Evolutionary conservation across 345 rosid genomes (phyloP).

Genomic region (Melaleuca alternifolia): DNA sequence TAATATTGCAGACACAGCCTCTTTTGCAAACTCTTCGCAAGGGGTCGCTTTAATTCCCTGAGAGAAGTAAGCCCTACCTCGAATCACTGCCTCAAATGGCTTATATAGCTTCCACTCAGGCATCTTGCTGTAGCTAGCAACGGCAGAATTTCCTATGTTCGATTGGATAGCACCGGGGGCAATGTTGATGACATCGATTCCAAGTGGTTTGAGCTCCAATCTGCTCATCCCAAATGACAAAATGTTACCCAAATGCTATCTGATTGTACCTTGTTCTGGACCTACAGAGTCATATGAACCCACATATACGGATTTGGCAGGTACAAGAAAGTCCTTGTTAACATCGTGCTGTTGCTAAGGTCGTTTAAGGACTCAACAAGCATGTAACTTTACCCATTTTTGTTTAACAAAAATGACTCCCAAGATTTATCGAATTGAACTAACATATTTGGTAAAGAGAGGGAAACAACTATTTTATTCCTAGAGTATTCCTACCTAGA

Average conservation of each 20-base stretch:
- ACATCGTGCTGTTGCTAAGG: neutral
- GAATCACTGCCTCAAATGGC: conserved; percentile 51
- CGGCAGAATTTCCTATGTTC: conserved; percentile 61
- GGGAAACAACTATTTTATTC: neutral
- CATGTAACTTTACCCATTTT: neutral
- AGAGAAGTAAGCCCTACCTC: conserved; percentile 42
- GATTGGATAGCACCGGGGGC: conserved; percentile 77
- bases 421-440: neutral
- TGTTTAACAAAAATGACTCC: neutral
- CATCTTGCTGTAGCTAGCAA: conserved; percentile 41
- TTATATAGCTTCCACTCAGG: conserved; percentile 77
- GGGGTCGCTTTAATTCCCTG: conserved; percentile 53
- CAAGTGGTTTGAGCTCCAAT: conserved; percentile 70
- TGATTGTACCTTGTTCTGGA: neutral
- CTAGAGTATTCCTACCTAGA: neutral
- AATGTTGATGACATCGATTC: conserved; percentile 65
- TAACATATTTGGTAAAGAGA: neutral
- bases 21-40: conserved; percentile 56
- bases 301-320: neutral
- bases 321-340: neutral
- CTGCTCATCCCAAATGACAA: conserved; percentile 17
- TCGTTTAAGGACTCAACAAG: neutral
- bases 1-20: conserved; percentile 45
- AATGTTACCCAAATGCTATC: neutral
- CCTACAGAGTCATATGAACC: neutral